Base-by-base conservation (phyloP, 768 basidiomycete species). In the Dioszegia aurantiaca region DNA sequence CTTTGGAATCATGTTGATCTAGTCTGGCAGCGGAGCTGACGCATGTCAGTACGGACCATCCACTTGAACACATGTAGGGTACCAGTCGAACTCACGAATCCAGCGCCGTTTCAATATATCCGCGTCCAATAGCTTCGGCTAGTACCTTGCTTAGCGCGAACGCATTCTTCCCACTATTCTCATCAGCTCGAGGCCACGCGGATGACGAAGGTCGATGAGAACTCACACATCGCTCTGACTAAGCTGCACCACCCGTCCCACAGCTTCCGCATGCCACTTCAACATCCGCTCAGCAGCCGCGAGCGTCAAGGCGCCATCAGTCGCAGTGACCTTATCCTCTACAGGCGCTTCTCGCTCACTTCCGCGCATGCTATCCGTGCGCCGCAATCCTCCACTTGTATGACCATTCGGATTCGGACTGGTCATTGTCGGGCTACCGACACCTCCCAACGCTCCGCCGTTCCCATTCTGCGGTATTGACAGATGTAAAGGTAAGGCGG, bases 191-290 rank as follows among this genome's bases (percentile, higher is more conserved):
- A 19, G n/a, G n/a, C n/a, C n/a, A n/a, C n/a, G n/a, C n/a, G n/a
- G n/a, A n/a, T n/a, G n/a, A n/a, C n/a, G n/a, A n/a, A n/a, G n/a
- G n/a, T n/a, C n/a, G n/a, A n/a, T n/a, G n/a, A n/a, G n/a, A 2
- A 81, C 89, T 78, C 70, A 95, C 91, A 93, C 85, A 69, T 99
- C 95, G 41, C 83, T 85, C 8, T 86, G 77, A 69, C 86, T 92
- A 45, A 99, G 79, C 77, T 98, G 95, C 11, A 93, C 89, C 63
- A 90, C 93, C 65, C 95, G 80, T 3, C 95, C 94, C 27, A 95
- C 86, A 4, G 92, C 90, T 74, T 99, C 95, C 1, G 95, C 94
- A 76, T 99, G 95, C 92, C 94, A 97, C 75, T 86, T 89, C 16
- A 98, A 79, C 86, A 98, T 92, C 67, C 82, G 86, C 79, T 94